These are phyloP conservation scores for Wickerhamomyces chaumierensis DNA, from an alignment of 805 yeast species.

Conservation along the genomic window DNA sequence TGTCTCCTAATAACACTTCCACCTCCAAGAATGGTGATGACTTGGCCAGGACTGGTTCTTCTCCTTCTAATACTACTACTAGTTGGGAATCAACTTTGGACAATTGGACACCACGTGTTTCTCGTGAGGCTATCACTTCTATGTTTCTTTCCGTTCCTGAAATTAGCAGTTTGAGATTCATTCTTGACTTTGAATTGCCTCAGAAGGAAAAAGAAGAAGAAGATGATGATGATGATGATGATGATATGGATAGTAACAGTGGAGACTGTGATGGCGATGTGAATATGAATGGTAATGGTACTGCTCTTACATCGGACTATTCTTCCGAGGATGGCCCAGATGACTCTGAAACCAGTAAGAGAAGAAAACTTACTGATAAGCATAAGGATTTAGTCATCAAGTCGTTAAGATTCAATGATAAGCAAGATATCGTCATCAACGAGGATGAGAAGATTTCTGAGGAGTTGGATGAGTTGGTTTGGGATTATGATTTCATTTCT, in stretches of 20 bases:
- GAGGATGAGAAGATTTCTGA: constrained; percentile 9
- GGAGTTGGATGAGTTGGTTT: constrained; percentile 10
- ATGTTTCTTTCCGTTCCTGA: constrained; percentile 11
- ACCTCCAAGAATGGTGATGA: too few relatives aligned
- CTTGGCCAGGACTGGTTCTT: too few relatives aligned
- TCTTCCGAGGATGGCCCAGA: too few relatives aligned
- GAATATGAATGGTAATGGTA: too few relatives aligned
- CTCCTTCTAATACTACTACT: too few relatives aligned
- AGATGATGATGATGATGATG: not conserved
- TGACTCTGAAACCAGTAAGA: not conserved
- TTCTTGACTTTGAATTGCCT: constrained; percentile 2
- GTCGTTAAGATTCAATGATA: constrained; percentile 9
- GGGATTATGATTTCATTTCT: constrained; percentile 14
- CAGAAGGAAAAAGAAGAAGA: not conserved
- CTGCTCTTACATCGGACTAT: too few relatives aligned
- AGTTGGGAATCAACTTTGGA: not conserved
- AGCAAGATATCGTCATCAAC: constrained; percentile 7
- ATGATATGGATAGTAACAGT: not conserved
- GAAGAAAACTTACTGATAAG: not conserved
- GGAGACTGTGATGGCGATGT: too few relatives aligned
- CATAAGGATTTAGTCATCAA: constrained; percentile 7
- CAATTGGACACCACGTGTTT: constrained; percentile 15
- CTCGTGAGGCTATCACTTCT: constrained; percentile 15
- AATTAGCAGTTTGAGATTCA: constrained; percentile 10
- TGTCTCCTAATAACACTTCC: not conserved